Evolutionary conservation across 345 rosid genomes (phyloP).

Genomic region (Gossypioides kirkii): DNA sequence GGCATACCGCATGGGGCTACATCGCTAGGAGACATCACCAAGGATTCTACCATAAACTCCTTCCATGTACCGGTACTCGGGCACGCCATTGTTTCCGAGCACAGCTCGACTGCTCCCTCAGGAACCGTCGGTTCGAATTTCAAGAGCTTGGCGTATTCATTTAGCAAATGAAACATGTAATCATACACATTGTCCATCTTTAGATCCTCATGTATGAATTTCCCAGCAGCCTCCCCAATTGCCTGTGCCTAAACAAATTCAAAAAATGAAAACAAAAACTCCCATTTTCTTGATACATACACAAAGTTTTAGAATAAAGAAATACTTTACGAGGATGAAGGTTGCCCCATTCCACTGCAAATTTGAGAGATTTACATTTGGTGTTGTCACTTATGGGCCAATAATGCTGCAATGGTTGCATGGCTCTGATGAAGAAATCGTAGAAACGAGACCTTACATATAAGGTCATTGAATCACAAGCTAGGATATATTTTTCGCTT

Average conservation of each 20-base stretch:
- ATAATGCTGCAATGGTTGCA: conserved; percentile 65
- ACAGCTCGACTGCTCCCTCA: conserved; percentile 39
- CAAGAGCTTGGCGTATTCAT: conserved; percentile 58
- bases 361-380: conserved; percentile 55
- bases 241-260: conserved; percentile 42
- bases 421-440: conserved; percentile 59
- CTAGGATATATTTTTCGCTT: conserved; percentile 74
- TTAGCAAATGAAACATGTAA: conserved; percentile 67
- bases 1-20: conserved; percentile 50
- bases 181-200: conserved; percentile 61
- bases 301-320: neutral
- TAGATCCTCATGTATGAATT: conserved; percentile 46
- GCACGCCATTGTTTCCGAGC: conserved; percentile 47
- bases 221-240: conserved; percentile 55
- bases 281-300: neutral
- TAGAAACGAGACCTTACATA: conserved; percentile 39
- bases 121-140: conserved; percentile 59
- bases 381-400: conserved; percentile 61
- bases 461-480: conserved; percentile 64
- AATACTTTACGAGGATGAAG: conserved; percentile 28
- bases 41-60: conserved; percentile 50
- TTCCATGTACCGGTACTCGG: conserved; percentile 30
- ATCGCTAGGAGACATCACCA: conserved; percentile 50
- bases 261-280: neutral
- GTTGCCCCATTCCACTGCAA: conserved; percentile 82